Conservation (phyloP, 2,329 filamentous ascomycete genomes). For the Stemphylium beticola region DNA sequence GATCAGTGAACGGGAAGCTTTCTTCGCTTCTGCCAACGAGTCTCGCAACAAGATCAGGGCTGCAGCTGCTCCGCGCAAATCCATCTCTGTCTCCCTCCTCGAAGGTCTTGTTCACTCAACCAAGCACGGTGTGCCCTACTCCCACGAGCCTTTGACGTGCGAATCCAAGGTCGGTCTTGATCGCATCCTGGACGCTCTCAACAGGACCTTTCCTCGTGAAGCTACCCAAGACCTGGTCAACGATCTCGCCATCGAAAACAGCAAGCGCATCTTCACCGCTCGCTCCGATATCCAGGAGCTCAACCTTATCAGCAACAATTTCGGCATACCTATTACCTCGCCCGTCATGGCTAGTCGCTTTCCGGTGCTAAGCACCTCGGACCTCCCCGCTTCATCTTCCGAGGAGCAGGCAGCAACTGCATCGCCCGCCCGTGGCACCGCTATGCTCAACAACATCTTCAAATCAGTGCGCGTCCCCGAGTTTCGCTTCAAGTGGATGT, state of each 20-base stretch:
- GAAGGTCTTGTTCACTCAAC: slow-evolving; percentile 25
- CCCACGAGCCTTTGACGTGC: slow-evolving; percentile 18
- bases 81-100: slow-evolving; percentile 20
- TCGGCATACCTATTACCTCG: background rate
- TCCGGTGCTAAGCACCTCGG: slow-evolving; percentile 44
- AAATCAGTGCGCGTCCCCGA: slow-evolving; percentile 56
- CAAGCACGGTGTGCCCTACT: slow-evolving; percentile 17
- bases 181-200: slow-evolving; percentile 25
- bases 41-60: slow-evolving; percentile 5
- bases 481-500: slow-evolving; percentile 60
- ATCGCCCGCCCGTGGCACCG: slow-evolving; percentile 77
- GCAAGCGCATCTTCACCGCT: slow-evolving; percentile 27
- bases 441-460: slow-evolving; percentile 64
- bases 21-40: slow-evolving; percentile 3
- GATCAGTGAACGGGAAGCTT: slow-evolving; percentile 11
- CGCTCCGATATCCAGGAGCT: slow-evolving; percentile 15
- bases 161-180: slow-evolving; percentile 21
- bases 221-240: slow-evolving; percentile 20
- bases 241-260: slow-evolving; percentile 29
- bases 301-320: slow-evolving; percentile 1
- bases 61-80: slow-evolving; percentile 2
- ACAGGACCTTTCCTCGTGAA: slow-evolving; percentile 13
- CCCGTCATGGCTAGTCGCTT: slow-evolving; percentile 41
- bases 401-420: slow-evolving; percentile 65
- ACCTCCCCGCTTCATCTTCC: slow-evolving; percentile 66